phyloP scores from a whole-genome alignment of 2,329 filamentous ascomycete species.

The Neocatenulostroma microsporum region DNA sequence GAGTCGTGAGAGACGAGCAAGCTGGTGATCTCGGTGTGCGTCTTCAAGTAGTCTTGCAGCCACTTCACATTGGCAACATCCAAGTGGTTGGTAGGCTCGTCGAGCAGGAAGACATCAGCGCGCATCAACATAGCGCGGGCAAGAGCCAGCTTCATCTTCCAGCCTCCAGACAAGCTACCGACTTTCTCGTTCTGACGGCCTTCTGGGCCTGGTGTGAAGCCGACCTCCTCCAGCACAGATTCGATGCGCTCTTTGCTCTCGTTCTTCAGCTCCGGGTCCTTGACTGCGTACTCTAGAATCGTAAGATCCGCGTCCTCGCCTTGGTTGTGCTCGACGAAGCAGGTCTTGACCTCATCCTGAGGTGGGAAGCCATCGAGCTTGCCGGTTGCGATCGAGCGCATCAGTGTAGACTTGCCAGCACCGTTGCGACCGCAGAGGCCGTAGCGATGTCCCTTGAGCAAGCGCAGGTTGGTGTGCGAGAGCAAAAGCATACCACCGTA shows the following conservation, averaged over 20 bases:
- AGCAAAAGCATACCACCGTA: slow-evolving; percentile 97
- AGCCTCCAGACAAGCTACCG: slow-evolving; percentile 90
- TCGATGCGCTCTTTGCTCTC: slow-evolving; percentile 76
- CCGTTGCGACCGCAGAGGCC: slow-evolving; percentile 95
- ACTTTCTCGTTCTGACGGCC: slow-evolving; percentile 85
- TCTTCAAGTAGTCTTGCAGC: slow-evolving; percentile 90
- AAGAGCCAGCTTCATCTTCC: slow-evolving; percentile 99
- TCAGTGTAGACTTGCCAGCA: slow-evolving; percentile 96
- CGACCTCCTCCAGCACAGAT: slow-evolving; percentile 78
- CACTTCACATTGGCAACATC: slow-evolving; percentile 95
- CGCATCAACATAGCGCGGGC: slow-evolving; percentile 94
- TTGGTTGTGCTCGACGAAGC: slow-evolving; percentile 99
- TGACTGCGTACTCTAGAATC: slow-evolving; percentile 85
- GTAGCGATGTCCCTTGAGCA: slow-evolving; percentile 94
- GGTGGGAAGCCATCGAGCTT: slow-evolving; percentile 96
- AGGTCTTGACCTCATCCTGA: slow-evolving; percentile 85
- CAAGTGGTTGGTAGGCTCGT: slow-evolving; percentile 98
- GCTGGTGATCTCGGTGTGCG: slow-evolving; percentile 92
- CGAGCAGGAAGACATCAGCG: slow-evolving; percentile 90
- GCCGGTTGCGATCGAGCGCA: slow-evolving; percentile 90
- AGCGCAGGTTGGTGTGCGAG: slow-evolving; percentile 87
- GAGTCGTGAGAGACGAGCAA: slow-evolving; percentile 99
- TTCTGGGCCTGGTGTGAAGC: slow-evolving; percentile 83
- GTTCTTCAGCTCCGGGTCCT: slow-evolving; percentile 76
- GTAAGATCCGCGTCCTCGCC: slow-evolving; percentile 94